A percentile compares a stretch with the other conserved stretches of the same genome.
Evolutionary conservation across 2,329 filamentous ascomycete genomes (phyloP).

Genomic region (Epichloe uncinata): DNA sequence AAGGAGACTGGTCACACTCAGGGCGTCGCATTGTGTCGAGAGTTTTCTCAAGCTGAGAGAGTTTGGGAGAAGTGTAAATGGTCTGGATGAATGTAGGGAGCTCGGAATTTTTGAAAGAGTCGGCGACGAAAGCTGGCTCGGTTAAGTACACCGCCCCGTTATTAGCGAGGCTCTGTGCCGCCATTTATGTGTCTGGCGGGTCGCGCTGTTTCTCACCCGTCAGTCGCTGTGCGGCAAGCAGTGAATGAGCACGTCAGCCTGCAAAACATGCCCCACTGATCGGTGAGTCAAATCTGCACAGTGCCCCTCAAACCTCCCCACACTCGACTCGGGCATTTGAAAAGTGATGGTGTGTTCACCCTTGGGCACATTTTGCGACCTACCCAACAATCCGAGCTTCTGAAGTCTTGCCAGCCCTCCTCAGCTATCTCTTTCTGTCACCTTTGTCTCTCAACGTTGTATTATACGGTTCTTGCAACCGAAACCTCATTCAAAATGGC

Average conservation of each 20-base stretch:
- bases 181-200: conserved; percentile 16
- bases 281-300: conserved; percentile 17
- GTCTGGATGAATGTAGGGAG: background rate
- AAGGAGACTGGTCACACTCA: background rate
- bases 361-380: conserved; percentile 22
- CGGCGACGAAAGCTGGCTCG: background rate
- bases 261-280: conserved; percentile 10
- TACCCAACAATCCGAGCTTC: conserved; percentile 12
- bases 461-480: background rate
- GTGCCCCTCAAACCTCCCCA: conserved; percentile 25
- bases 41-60: background rate
- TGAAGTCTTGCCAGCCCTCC: background rate
- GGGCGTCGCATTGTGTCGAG: background rate
- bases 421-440: conserved; percentile 1
- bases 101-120: conserved; percentile 1
- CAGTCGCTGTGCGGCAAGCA: background rate
- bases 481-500: conserved; percentile 18
- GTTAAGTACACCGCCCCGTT: conserved; percentile 8
- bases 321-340: conserved; percentile 9
- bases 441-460: conserved; percentile 3
- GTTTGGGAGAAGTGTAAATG: background rate
- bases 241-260: conserved; percentile 7
- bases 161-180: conserved; percentile 10
- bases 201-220: conserved; percentile 6
- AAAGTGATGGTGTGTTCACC: conserved; percentile 5